Evolutionary conservation across 345 rosid genomes (phyloP).

Genomic region (Nephelium lappaceum): DNA sequence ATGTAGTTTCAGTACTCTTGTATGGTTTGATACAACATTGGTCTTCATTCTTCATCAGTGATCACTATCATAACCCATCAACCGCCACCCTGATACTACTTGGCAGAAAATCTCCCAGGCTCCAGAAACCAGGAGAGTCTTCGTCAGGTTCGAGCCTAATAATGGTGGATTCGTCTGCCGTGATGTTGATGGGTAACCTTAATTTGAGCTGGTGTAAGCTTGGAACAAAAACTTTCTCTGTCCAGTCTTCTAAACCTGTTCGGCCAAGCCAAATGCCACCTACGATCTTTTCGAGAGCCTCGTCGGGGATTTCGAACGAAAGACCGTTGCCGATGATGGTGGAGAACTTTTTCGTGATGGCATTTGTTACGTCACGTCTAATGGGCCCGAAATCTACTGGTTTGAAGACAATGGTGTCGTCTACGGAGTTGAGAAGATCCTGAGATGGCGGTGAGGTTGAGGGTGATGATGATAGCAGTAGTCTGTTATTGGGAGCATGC

Average conservation of each 20-base stretch:
- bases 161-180: constrained; percentile 35
- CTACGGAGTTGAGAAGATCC: constrained; percentile 61
- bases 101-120: constrained; percentile 65
- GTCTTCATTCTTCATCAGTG: background rate
- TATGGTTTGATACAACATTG: too few relatives aligned
- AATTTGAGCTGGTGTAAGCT: constrained; percentile 60
- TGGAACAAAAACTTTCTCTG: constrained; percentile 67
- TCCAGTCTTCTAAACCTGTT: constrained; percentile 80
- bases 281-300: constrained; percentile 70
- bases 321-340: constrained; percentile 34
- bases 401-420: constrained; percentile 64
- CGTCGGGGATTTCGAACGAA: constrained; percentile 58
- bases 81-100: constrained; percentile 52
- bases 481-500: constrained; percentile 50
- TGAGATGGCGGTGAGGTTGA: constrained; percentile 36
- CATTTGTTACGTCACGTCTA: constrained; percentile 34
- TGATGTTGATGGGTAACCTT: constrained; percentile 25
- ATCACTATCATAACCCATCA: constrained; percentile 42
- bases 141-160: constrained; percentile 57
- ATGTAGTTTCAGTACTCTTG: background rate
- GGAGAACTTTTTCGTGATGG: constrained; percentile 54
- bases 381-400: constrained; percentile 68
- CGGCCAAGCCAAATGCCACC: constrained; percentile 69
- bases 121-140: constrained; percentile 34
- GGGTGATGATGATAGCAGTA: constrained; percentile 31